Evolutionary conservation across 345 rosid species (phyloP), one percentile per base, ranked within the genome.

Genomic region (Viola odorata): DNA sequence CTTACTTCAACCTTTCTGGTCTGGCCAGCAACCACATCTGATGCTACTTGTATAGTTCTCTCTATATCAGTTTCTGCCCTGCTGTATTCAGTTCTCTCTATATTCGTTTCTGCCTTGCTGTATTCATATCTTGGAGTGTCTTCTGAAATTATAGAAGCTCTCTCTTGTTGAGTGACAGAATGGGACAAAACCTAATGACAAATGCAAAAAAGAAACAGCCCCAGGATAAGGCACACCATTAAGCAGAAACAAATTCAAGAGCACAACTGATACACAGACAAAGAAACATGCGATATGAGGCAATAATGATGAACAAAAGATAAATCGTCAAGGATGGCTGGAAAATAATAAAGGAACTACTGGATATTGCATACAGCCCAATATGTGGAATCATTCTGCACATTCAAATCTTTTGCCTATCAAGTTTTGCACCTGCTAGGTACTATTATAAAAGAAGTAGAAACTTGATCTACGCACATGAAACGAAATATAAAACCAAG

Each of bases 1-100:
- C 95, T 82, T 84, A 88, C 96, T 66, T 84, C 82, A 60, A 71
- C 61, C 48, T 68, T 55, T 62, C 54, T 66, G 55, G 65, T 51
- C 48, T 68, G 75, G 37, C 55, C 54, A 54, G 47, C 76, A 41
- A 71, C 69, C 37, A 64, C 64, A 40, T 65, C 78, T 45, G 86
- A 78, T 53, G 71, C 53, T 57, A 83, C 75, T 69, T 76, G 75
- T 55, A 68, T 65, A 80, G 71, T 71, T 47, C 75, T 74, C 67
- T 86, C 86, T 53, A 62, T 69, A 55, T 86, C 81, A 63, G 32
- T 66, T 50, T 72, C 87, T 67, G 63, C 79, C 45, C 78, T 74
- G 61, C 61, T 69, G 57, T 76, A 75, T 55, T 69, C 63, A 80
- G 71, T 71, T 47, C 75, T 74, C 67, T 86, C 86, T 53, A 62